Conservation (phyloP, 306 rosid species). For the Astragalus membranaceus region DNA sequence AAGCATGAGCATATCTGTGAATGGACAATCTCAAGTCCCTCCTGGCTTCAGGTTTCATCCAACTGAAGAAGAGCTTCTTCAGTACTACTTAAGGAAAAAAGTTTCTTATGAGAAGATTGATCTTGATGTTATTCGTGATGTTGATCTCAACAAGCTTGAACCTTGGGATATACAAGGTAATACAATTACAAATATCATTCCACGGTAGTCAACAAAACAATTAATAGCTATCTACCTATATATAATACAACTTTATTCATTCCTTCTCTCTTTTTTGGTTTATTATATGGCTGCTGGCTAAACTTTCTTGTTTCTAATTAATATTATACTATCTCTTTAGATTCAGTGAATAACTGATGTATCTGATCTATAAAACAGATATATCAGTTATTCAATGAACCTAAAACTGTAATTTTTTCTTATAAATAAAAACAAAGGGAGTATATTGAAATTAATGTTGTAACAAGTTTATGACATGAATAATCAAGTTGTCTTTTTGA, state of each 20-base stretch:
- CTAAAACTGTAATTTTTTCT: no score
- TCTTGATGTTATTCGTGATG: constrained; percentile 81
- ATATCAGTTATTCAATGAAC: no score
- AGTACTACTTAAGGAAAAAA: constrained; percentile 77
- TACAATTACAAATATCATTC: no score
- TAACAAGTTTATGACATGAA: no score
- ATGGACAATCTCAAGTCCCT: constrained; percentile 90
- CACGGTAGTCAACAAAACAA: not conserved
- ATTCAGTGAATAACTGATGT: no score
- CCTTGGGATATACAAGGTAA: constrained; percentile 99
- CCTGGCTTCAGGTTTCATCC: constrained; percentile 93
- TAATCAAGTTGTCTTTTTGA: no score
- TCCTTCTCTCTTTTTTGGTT: not conserved
- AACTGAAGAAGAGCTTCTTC: constrained; percentile 82
- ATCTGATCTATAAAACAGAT: no score
- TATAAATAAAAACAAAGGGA: no score
- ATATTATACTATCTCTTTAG: no score
- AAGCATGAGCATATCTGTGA: constrained; percentile 74
- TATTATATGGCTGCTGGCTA: no score
- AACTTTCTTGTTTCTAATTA: no score
- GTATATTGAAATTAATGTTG: no score
- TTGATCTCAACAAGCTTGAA: constrained; percentile 96
- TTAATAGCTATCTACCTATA: not conserved
- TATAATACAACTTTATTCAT: not conserved
- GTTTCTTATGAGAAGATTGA: constrained; percentile 70